A percentile compares a stretch with the other conserved stretches of the same genome.
Evolutionary conservation across 805 yeast species (phyloP).

Genomic region (Maudiozyma bulderi): DNA sequence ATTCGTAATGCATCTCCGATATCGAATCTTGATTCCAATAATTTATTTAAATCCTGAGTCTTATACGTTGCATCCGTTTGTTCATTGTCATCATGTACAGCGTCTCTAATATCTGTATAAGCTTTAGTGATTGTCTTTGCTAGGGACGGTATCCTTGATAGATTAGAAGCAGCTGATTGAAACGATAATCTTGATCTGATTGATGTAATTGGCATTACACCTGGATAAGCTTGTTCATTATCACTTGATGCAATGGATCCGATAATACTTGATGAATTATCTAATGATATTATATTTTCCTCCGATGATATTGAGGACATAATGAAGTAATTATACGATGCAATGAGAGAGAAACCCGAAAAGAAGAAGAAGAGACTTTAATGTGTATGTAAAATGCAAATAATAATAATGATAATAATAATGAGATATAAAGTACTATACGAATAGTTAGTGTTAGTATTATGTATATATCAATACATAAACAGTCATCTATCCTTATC

Average conservation of each 20-base stretch:
- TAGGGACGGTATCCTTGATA: slow-evolving; percentile 3
- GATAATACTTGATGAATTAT: not conserved
- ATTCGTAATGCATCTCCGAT: slow-evolving; percentile 25
- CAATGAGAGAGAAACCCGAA: too few species aligned
- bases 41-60: slow-evolving; percentile 9
- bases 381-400: too few species aligned
- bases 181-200: not conserved
- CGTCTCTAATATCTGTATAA: slow-evolving; percentile 12
- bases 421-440: too few species aligned
- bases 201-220: not conserved
- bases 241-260: not conserved
- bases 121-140: slow-evolving; percentile 10
- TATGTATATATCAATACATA: too few species aligned
- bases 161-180: not conserved
- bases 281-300: not conserved
- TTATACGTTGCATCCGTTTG: slow-evolving; percentile 8
- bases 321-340: not conserved
- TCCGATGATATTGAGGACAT: not conserved
- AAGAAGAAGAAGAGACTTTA: too few species aligned
- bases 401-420: too few species aligned
- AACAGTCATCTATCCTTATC: too few species aligned
- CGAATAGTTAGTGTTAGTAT: too few species aligned
- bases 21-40: slow-evolving; percentile 20
- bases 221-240: not conserved
- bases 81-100: slow-evolving; percentile 19